phyloP scores from a whole-genome alignment of 1,139 yeast species.

The Debaryomyces sp. region DNA sequence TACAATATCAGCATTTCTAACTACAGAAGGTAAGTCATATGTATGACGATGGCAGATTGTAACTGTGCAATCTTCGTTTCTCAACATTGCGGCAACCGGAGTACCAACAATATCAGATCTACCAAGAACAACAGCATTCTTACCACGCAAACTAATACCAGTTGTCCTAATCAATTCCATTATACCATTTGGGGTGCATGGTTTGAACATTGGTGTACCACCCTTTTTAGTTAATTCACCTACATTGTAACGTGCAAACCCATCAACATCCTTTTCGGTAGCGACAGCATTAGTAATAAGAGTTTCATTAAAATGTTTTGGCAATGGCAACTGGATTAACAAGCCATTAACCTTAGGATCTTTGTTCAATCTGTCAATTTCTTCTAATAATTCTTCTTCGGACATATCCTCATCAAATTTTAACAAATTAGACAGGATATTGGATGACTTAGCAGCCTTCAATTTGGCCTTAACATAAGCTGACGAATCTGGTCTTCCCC shows the following conservation, averaged over 20 bases:
- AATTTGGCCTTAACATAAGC: constrained; percentile 76
- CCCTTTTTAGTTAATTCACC: constrained; percentile 77
- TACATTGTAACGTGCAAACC: constrained; percentile 72
- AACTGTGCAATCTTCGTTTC: constrained; percentile 74
- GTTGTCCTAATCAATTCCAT: constrained; percentile 68
- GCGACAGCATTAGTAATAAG: constrained; percentile 66
- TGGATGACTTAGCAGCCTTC: constrained; percentile 71
- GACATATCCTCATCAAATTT: constrained; percentile 59
- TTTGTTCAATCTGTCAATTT: constrained; percentile 58
- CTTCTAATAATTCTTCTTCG: constrained; percentile 57
- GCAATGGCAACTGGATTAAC: constrained; percentile 74
- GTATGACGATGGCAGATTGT: constrained; percentile 71
- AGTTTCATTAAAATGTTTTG: constrained; percentile 69
- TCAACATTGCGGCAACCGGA: constrained; percentile 73
- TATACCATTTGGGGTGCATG: constrained; percentile 82
- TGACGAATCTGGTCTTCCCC: constrained; percentile 74
- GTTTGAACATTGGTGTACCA: constrained; percentile 70
- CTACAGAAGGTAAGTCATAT: constrained; percentile 49
- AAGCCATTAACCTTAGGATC: constrained; percentile 71
- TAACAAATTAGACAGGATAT: constrained; percentile 59
- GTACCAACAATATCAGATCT: constrained; percentile 85
- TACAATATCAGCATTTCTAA: constrained; percentile 69
- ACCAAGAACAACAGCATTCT: constrained; percentile 77
- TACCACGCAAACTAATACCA: constrained; percentile 60
- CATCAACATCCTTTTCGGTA: constrained; percentile 77